These are phyloP conservation scores for Cicer chorassanicum DNA, from an alignment of 306 rosid species.

Conservation along the genomic window DNA sequence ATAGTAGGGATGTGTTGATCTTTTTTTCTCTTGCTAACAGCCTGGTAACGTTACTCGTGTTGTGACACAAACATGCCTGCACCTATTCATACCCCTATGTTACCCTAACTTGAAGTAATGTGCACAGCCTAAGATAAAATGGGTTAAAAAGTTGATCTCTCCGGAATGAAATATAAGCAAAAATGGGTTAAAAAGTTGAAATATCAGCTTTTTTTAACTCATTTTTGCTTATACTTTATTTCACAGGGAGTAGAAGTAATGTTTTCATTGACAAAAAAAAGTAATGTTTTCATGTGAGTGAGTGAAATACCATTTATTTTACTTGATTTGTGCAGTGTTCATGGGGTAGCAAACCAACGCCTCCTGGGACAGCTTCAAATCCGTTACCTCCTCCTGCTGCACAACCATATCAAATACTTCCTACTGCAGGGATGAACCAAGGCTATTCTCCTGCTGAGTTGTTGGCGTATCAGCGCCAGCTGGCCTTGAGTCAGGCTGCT, in stretches of 20 bases:
- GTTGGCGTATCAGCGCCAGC: slow-evolving; percentile 78
- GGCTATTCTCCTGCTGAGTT: slow-evolving; percentile 75
- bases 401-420: slow-evolving; percentile 74
- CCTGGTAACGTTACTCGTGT: background rate
- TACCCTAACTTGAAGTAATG: background rate
- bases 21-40: background rate
- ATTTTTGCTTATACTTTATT: too few relatives aligned
- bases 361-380: slow-evolving; percentile 64
- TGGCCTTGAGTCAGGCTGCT: slow-evolving; percentile 75
- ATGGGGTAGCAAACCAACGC: slow-evolving; percentile 75
- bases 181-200: too few relatives aligned
- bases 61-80: background rate
- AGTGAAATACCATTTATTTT: background rate
- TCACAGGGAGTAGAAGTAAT: too few relatives aligned
- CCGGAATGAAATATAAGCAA: too few relatives aligned
- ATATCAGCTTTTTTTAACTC: too few relatives aligned
- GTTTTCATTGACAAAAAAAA: background rate
- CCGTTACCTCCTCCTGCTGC: slow-evolving; percentile 62
- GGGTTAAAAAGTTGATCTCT: too few relatives aligned
- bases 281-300: background rate
- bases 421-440: slow-evolving; percentile 68
- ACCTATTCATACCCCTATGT: background rate
- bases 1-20: slow-evolving; percentile 7
- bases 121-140: too few relatives aligned
- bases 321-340: slow-evolving; percentile 57